Conservation (phyloP, 306 rosid species). For the Parietaria judaica region DNA sequence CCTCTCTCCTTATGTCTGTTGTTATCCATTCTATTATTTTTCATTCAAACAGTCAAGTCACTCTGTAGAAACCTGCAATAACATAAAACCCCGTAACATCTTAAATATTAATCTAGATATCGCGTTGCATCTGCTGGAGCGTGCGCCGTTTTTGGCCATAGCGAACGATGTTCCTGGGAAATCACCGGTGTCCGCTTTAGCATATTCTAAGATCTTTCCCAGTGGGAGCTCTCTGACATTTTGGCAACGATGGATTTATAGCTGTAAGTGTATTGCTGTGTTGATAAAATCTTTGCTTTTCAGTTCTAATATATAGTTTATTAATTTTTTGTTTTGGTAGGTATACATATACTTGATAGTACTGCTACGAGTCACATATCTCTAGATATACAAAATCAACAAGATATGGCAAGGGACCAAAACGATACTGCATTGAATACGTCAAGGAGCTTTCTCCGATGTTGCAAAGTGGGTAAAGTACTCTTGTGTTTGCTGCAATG, state of each 20-base stretch:
- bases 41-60: not conserved
- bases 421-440: not conserved
- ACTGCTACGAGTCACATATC: not conserved
- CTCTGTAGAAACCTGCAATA: too few species aligned
- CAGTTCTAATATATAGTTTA: not conserved
- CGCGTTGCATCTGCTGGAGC: not conserved
- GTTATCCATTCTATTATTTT: not conserved
- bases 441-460: not conserved
- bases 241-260: slow-evolving; percentile 1
- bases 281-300: not conserved
- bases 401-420: too few species aligned
- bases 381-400: too few species aligned
- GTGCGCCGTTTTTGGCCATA: not conserved
- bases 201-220: not conserved
- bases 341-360: not conserved
- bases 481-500: not conserved
- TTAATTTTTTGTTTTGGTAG: not conserved
- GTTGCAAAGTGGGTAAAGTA: not conserved
- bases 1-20: not conserved
- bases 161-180: not conserved
- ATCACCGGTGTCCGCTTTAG: not conserved
- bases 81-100: too few species aligned
- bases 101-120: not conserved
- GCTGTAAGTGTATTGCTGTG: not conserved
- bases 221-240: not conserved